Base-by-base conservation (phyloP, 208 protist genomes). In the Acanthamoeba royreba region DNA sequence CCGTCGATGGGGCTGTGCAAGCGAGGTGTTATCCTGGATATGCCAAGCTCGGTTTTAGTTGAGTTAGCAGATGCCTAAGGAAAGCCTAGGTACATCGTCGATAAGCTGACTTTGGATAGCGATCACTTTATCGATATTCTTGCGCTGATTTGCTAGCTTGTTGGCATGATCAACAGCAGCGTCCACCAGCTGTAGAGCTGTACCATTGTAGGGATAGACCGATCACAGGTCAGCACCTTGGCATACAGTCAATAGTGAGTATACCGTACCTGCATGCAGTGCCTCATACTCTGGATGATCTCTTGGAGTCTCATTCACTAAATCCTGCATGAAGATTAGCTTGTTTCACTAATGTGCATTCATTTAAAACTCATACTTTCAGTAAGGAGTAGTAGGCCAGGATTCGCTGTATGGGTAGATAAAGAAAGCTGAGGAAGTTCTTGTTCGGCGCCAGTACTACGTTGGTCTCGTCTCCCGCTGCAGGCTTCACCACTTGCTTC, bases 121-220 rank as follows among this genome's bases (percentile, higher is more conserved):
- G 15, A 92, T 92, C 19, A 92, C 87, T 25, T 92, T 92, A 45
- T 92, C 87, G 2, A 92, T 92, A 45, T 92, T 92, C 58, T 92
- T 92, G 31, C 87, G 87, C n/a, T 92, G 87, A 35, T 92, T 92
- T n/a, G 87, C 87, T 25, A 92, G 43, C 42, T 92, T 92, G n/a
- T 92, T 42, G 5, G 87, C 87, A 46, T 92, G 87, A 58, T 92
- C 63, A 3, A 79, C 53, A 3, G 87, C 58, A 15, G 53, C 87
- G 5, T 79, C 47, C 42, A 92, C 53, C 42, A 58, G 87, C 87
- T 92, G 53, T 25, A 92, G 33, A 79, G 87, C 87, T 92, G 58
- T 11, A 77, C 19, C 28, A 40, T 31, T 25, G 0, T 31, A 88
- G 9, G 31, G 45, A 89, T 45, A n/a, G 47, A 35, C 13, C 4